Conservation (phyloP, 768 basidiomycete genomes). For the Rhizopogon salebrosus region DNA sequence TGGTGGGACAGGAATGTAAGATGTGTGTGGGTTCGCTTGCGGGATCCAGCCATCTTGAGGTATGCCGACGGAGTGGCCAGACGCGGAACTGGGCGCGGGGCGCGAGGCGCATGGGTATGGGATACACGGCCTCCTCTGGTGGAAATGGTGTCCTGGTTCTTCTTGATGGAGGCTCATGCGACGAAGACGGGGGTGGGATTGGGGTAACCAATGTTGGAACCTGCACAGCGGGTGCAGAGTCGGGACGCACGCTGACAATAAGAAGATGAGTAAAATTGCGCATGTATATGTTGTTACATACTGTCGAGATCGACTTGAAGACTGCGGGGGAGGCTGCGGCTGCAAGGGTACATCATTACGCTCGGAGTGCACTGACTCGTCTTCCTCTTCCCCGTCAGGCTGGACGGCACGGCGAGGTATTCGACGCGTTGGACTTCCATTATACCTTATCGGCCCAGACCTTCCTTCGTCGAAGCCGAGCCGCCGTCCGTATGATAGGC, state of each 20-base stretch:
- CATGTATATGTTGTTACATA: slow-evolving; percentile 14
- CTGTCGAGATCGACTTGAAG: slow-evolving; percentile 14
- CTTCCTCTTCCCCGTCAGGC: slow-evolving; percentile 9
- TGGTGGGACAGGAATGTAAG: slow-evolving; percentile 17
- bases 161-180: slow-evolving; percentile 8
- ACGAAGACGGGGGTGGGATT: slow-evolving; percentile 13
- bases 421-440: slow-evolving; percentile 7
- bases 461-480: slow-evolving; percentile 25
- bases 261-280: background rate
- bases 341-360: slow-evolving; percentile 14
- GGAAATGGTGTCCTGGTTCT: slow-evolving; percentile 7
- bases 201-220: slow-evolving; percentile 16
- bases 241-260: slow-evolving; percentile 18
- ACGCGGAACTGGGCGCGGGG: no score
- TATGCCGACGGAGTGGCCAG: slow-evolving; percentile 1
- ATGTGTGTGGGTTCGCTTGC: slow-evolving; percentile 19
- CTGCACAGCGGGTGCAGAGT: slow-evolving; percentile 23
- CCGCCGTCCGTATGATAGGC: slow-evolving; percentile 28
- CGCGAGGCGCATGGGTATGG: slow-evolving; percentile 21
- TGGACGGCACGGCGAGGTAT: slow-evolving; percentile 8
- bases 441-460: slow-evolving; percentile 5
- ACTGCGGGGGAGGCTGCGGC: slow-evolving; percentile 9
- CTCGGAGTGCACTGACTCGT: slow-evolving; percentile 12
- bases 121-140: slow-evolving; percentile 20
- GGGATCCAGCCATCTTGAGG: slow-evolving; percentile 27